Evolutionary conservation across 495 filamentous ascomycete species (phyloP), one percentile per base, ranked within the genome.

Genomic region (Aspergillus steynii): DNA sequence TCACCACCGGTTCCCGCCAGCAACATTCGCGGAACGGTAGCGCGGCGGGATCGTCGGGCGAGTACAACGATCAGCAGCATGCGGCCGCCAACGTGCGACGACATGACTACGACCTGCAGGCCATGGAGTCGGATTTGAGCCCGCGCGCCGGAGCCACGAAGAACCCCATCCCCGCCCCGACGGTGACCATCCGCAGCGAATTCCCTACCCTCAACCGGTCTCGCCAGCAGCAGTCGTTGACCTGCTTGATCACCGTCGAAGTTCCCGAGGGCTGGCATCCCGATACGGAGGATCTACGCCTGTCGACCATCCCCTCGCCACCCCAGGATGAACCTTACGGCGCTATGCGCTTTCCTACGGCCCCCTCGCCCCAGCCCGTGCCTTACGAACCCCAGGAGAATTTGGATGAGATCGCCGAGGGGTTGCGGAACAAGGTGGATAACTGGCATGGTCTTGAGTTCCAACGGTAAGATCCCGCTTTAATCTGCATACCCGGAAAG

Each of bases 361-460:
- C 64, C 29, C 74, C 62, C 32, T 72, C 77, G 53, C 54, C 70
- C 5, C 71, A 71, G 29, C 70, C 71, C 2, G 57, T 69, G 27
- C 74, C 72, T 7, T 67, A 64, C 60, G 85, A 89, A 61, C 74
- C 83, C 27, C 68, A 71, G 12, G 91, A 96, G 65, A 86, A 85
- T 12, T 70, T 99, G 60, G 87, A 92, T 34, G 88, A 91, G 59
- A 88, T 96, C 67, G 96, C 93, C 2, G 93, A 98, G 68, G 90
- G 88, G 63, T 75, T 99, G 59, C 87, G 90, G 52, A 84, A 81
- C 49, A 86, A 92, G 42, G 95, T 98, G 25, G 95, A 99, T 62
- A 97, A 99, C 65, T 99, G 95, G 95, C 95, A 99, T 72, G 96
- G 95, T 0, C 80, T 98, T n/a, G 96, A 99, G 68, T 98, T 97